Evolutionary conservation across 306 rosid genomes (phyloP), one percentile per base, ranked within the genome.

Genomic region (Quercus bicolor): DNA sequence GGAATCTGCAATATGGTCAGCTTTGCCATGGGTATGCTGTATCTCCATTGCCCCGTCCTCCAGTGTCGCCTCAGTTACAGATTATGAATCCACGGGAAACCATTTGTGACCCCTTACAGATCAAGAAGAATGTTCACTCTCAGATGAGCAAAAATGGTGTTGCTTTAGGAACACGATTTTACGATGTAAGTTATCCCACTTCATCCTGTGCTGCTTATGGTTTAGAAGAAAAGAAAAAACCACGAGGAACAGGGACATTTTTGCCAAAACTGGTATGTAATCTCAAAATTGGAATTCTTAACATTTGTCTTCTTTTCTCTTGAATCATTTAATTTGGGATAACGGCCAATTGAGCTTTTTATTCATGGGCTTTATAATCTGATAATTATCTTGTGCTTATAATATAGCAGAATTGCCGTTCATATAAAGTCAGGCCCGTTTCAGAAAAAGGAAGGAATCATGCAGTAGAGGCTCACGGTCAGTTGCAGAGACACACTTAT

Each of bases 231-330:
- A 88, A 80, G 74, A 87, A 73, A 79, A 91, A 78, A 83, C 86
- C 84, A 18, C 89, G 87, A 75, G 97, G 94, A 87, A 89, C 90
- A 1, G 97, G 92, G 57, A 91, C 94, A 33, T 91, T 88, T 90
- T 87, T 90, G 88, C 96, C 97, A 26, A 91, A 85, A 33, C 56
- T 83, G 91, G 94, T 93, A 89, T 80, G 56, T 2, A 71, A 61
- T 74, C 69, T 84, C 2, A 20, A 65, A 24, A 73, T 51, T 20
- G 9, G 69, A 48, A 71, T 62, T 70, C 40, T 78, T 71, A 31
- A n/a, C n/a, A 45, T 74, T 29, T 19, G 6, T 40, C 56, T 54
- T 23, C 56, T 54, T 23, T 59, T 78, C 73, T 68, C 62, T 20
- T 20, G 54, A 71, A 72, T 69, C 65, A 79, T 74, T 75, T 64